Percentiles rank a stretch among this genome's conserved stretches.
Conservation (phyloP, 768 basidiomycete species). For the Leccinum olivaceopallidum region DNA sequence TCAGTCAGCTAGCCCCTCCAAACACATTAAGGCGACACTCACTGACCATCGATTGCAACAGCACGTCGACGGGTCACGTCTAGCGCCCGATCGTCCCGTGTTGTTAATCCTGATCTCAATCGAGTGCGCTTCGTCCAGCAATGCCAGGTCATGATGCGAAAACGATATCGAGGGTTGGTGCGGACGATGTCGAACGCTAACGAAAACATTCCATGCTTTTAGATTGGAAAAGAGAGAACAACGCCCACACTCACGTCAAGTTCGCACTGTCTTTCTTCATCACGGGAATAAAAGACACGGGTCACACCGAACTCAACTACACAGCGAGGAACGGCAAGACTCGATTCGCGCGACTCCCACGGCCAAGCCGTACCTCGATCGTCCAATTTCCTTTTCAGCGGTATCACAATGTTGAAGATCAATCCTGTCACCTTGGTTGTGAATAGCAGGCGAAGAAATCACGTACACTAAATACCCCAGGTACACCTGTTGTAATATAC, state of each 20-base stretch:
- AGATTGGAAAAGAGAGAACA: not conserved
- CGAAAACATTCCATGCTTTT: slow-evolving; percentile 2
- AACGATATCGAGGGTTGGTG: slow-evolving; percentile 59
- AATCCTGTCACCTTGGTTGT: slow-evolving; percentile 3
- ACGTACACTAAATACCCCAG: slow-evolving; percentile 19
- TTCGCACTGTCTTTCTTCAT: slow-evolving; percentile 46
- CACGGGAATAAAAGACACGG: slow-evolving; percentile 53
- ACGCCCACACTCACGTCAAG: slow-evolving; percentile 40
- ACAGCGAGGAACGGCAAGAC: slow-evolving; percentile 37
- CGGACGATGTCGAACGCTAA: slow-evolving; percentile 61
- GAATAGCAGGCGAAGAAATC: not conserved
- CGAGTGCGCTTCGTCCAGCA: slow-evolving; percentile 78
- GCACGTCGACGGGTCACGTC: slow-evolving; percentile 67
- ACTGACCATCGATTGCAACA: slow-evolving; percentile 79
- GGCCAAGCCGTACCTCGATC: slow-evolving; percentile 61
- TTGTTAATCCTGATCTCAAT: slow-evolving; percentile 73
- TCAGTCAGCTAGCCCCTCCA: not conserved
- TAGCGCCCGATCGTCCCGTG: slow-evolving; percentile 62
- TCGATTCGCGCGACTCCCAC: slow-evolving; percentile 36
- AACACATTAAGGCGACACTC: slow-evolving; percentile 10
- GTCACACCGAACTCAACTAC: slow-evolving; percentile 57
- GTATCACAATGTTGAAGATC: not conserved
- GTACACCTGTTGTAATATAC: slow-evolving; percentile 54
- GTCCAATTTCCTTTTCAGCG: slow-evolving; percentile 45
- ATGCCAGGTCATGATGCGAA: slow-evolving; percentile 65